Base-by-base conservation (phyloP, 192 early-diverging fungal genomes). In the Dimargaris xerosporica region DNA sequence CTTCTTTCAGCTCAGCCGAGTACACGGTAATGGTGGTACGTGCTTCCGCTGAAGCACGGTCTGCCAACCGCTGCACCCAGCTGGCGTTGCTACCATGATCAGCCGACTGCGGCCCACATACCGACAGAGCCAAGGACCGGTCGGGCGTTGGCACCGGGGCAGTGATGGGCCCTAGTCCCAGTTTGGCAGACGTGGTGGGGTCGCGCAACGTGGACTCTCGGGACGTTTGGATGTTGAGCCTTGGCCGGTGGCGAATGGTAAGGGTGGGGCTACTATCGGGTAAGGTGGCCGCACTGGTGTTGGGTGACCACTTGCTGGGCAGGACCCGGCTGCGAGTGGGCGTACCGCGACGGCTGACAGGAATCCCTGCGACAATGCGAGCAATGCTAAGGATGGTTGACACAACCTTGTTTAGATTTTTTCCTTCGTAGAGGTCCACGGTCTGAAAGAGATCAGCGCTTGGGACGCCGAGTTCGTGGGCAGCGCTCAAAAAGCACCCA, bases 391-490 rank as follows among this genome's bases (percentile, higher is more conserved):
- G 64, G 51, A 90, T 78, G 5, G 91, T 90, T 61, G 82, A 80
- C 26, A 89, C 69, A 4, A 90, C 88, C 71, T 82, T 77, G 29
- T 61, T 67, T 80, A 91, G 71, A 70, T 86, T 85, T 75, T 89
- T 89, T 56, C 73, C 70, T 63, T 91, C 89, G 65, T 76, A 91
- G 48, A 91, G 69, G 63, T 91, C 89, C 34, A 91, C 79, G 17
- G 89, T 91, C 69, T 89, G 87, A 69, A 91, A 91, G 5, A 82
- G 74, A 55, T 89, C 85, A 66, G 76, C 73, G 45, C 78, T 75
- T 26, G 84, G 86, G 44, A 85, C 83, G 41, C 89, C 89, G 25
- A 87, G 63, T 61, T 75, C 70, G 43, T 80, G 75, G 17, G 73
- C 73, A 10, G 79, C 82, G 51, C 64, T 43, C 54, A 91, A 74